phyloP scores from a whole-genome alignment of 2,329 filamentous ascomycete genomes.

The Stagonosporopsis cucurbitacearum region DNA sequence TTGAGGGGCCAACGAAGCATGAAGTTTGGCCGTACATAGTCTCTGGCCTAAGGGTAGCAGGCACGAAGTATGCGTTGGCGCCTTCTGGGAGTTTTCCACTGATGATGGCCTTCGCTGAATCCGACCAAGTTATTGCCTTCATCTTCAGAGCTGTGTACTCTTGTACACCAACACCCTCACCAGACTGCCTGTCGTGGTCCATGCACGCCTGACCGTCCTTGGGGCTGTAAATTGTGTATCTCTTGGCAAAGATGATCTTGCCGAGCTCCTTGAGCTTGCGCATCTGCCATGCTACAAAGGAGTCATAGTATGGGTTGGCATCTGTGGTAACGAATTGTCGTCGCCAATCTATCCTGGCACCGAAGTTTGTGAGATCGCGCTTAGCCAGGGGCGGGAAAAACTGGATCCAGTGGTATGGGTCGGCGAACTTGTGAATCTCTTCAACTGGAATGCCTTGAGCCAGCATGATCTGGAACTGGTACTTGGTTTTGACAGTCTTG shows the following conservation, averaged over 20 bases:
- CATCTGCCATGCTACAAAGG: conserved; percentile 98
- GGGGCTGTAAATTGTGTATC: conserved; percentile 88
- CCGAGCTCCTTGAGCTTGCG: conserved; percentile 84
- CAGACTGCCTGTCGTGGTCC: conserved; percentile 83
- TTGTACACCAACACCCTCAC: conserved; percentile 83
- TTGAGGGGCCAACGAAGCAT: conserved; percentile 91
- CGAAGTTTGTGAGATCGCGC: conserved; percentile 81
- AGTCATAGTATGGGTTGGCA: conserved; percentile 95
- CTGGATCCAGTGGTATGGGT: conserved; percentile 89
- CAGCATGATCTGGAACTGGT: conserved; percentile 94
- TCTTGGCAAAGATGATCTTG: conserved; percentile 92
- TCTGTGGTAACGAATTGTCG: conserved; percentile 93
- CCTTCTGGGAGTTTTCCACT: conserved; percentile 78
- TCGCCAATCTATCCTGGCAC: conserved; percentile 90
- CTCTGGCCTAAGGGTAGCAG: conserved; percentile 91
- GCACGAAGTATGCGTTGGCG: conserved; percentile 85
- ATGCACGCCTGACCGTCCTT: conserved; percentile 89
- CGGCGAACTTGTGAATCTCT: conserved; percentile 92
- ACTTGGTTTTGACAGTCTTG: conserved; percentile 92
- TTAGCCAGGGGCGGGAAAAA: conserved; percentile 87
- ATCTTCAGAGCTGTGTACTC: conserved; percentile 94
- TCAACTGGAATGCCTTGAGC: conserved; percentile 84
- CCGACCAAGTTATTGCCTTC: conserved; percentile 87
- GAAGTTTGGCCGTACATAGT: conserved; percentile 99
- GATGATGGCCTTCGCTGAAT: conserved; percentile 73